These are phyloP conservation scores for Euphorbia schlechtendalii DNA, from an alignment of 441 rosid species.

Conservation along the genomic window DNA sequence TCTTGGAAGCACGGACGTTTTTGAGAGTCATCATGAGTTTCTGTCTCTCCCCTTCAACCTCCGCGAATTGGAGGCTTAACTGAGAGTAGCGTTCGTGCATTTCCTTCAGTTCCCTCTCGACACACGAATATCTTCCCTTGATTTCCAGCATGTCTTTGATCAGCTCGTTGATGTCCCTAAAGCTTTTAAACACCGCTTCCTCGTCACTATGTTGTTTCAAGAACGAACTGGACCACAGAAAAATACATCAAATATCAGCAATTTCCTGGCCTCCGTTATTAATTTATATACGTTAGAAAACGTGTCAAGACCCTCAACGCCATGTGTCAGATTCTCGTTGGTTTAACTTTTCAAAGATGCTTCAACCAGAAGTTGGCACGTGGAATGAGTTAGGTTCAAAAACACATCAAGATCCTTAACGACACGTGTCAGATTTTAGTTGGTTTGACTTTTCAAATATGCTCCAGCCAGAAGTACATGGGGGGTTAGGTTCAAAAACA, in stretches of 20 bases:
- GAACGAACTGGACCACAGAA: slow-evolving; percentile 60
- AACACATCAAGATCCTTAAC: too few relatives aligned
- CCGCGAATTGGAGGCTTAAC: slow-evolving; percentile 87
- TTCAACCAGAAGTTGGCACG: too few relatives aligned
- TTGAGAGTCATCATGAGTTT: slow-evolving; percentile 86
- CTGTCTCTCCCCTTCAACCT: slow-evolving; percentile 97
- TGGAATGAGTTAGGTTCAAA: too few relatives aligned
- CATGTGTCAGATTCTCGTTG: too few relatives aligned
- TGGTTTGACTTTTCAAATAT: too few relatives aligned
- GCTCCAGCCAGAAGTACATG: too few relatives aligned
- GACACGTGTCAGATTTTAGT: too few relatives aligned
- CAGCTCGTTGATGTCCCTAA: slow-evolving; percentile 88
- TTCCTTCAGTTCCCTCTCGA: slow-evolving; percentile 68
- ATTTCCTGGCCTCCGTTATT: background rate
- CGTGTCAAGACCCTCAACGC: too few relatives aligned
- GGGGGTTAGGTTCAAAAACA: too few relatives aligned
- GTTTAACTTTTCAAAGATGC: too few relatives aligned
- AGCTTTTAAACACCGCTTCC: slow-evolving; percentile 88
- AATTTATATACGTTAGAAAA: background rate
- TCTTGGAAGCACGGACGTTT: slow-evolving; percentile 72
- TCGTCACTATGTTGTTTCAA: slow-evolving; percentile 75
- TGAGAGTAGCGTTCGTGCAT: slow-evolving; percentile 84
- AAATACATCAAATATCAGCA: slow-evolving; percentile 1
- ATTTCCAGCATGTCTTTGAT: slow-evolving; percentile 82
- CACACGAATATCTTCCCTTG: slow-evolving; percentile 56